Evolutionary conservation across 1,284 basidiomycete genomes (phyloP), one percentile per base, ranked within the genome.

Genomic region (Inonotus obliquus): DNA sequence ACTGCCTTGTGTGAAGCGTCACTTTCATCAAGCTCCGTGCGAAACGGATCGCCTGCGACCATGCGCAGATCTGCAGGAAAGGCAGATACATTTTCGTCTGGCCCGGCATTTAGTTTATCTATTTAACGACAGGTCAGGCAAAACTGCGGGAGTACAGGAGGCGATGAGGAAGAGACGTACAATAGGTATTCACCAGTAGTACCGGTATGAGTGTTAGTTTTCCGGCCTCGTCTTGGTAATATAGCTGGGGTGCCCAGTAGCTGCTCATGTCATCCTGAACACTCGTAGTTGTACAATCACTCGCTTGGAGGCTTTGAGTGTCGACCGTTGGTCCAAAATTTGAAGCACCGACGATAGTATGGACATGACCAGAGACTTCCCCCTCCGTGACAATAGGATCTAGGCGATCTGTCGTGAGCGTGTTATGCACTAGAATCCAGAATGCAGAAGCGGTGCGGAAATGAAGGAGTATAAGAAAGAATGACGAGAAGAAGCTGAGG

Each of bases 281-380:
- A 11, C 75, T 76, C 47, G 76, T 69, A 11, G 77, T 77, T 7
- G 78, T 76, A 58, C 79, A 79, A 58, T 75, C 64, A 64, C 77
- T 77, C 21, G 68, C 58, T 32, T 73, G 68, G 45, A 79, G 67
- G 1, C 63, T 57, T 10, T 65, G 68, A 7, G 76, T 77, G 29
- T 68, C 71, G 4, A 70, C 67, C 45, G 70, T 74, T 54, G 75
- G 63, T 17, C 72, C 71, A 64, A 79, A 80, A 63, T 76, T 76
- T 63, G 75, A 77, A 9, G 77, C 77, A 27, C 78, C 78, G 19
- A 78, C 62, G 48, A 79, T 76, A 57, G 73, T 70, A 66, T 80
- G 78, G 10, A 72, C 74, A 67, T 80, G 78, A 4, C 70, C 70
- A 14, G 77, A 73, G 37, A 79, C 72, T 39, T 63, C 61, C 6